These are phyloP conservation scores for Daldinia vernicosa DNA, from an alignment of 495 filamentous ascomycete genomes.

Conservation along the genomic window DNA sequence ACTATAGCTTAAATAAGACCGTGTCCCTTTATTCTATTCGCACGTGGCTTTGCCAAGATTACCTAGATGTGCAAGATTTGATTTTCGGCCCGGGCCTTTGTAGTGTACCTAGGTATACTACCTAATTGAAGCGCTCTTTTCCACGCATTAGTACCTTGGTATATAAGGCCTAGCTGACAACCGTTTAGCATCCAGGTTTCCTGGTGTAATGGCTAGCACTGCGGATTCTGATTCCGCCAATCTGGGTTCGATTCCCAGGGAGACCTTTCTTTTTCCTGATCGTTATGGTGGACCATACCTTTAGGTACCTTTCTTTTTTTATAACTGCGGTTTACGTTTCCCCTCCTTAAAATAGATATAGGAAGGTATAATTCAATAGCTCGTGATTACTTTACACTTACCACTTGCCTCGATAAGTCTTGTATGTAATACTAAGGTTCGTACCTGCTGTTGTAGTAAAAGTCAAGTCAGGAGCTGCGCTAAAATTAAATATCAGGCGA, in stretches of 20 bases:
- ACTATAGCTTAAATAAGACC: too few relatives aligned
- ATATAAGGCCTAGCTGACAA: background rate
- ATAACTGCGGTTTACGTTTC: background rate
- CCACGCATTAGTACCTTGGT: background rate
- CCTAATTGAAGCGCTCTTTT: background rate
- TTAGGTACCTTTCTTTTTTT: background rate
- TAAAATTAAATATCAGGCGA: conserved; percentile 7
- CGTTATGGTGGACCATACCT: background rate
- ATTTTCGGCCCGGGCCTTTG: too few relatives aligned
- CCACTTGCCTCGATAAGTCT: too few relatives aligned
- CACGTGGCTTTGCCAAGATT: background rate
- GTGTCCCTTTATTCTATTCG: too few relatives aligned
- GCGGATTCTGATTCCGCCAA: conserved; percentile 51
- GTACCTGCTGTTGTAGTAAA: background rate
- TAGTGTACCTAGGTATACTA: background rate
- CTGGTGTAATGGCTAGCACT: conserved; percentile 51
- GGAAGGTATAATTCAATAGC: background rate
- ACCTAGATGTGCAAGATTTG: background rate
- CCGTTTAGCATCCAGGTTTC: conserved; percentile 31
- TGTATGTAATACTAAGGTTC: background rate
- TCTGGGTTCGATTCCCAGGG: conserved; percentile 51
- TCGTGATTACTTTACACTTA: too few relatives aligned
- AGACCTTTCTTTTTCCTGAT: conserved; percentile 39
- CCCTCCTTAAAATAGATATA: background rate
- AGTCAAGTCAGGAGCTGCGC: background rate